Percentiles rank a stretch among this genome's conserved stretches.
phyloP scores from a whole-genome alignment of 768 basidiomycete species.

The Hypholoma sublateritium region DNA sequence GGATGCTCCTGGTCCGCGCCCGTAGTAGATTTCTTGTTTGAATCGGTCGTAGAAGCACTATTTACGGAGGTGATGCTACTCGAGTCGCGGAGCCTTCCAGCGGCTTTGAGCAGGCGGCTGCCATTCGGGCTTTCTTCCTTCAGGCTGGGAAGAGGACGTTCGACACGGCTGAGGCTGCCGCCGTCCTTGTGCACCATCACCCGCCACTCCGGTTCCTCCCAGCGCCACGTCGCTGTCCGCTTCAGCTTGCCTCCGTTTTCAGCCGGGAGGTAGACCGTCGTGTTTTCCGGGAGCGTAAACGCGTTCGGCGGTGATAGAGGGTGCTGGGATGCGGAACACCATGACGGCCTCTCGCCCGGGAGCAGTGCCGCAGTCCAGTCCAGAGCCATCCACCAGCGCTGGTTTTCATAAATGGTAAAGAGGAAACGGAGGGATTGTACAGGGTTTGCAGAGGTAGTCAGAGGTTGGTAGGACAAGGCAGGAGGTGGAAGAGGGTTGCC shows the following conservation, averaged over 20 bases:
- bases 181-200: conserved; percentile 66
- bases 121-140: conserved; percentile 44
- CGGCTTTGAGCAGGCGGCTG: conserved; percentile 54
- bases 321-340: conserved; percentile 62
- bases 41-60: conserved; percentile 12
- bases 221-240: conserved; percentile 80
- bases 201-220: conserved; percentile 92
- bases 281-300: conserved; percentile 64
- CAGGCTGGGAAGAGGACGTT: conserved; percentile 55
- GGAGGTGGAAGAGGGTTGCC: conserved; percentile 52
- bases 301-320: conserved; percentile 71
- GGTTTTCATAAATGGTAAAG: conserved; percentile 92
- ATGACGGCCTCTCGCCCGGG: conserved; percentile 87
- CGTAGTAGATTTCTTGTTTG: conserved; percentile 11
- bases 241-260: conserved; percentile 52
- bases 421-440: conserved; percentile 65
- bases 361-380: conserved; percentile 95
- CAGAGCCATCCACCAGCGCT: conserved; percentile 97
- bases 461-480: conserved; percentile 33
- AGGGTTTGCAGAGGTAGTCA: conserved; percentile 28
- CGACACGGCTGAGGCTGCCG: conserved; percentile 51
- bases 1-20: conserved; percentile 22
- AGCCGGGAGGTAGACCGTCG: conserved; percentile 54
- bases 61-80: conserved; percentile 10
- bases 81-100: conserved; percentile 46